Evolutionary conservation across 2,329 filamentous ascomycete genomes (phyloP).

Genomic region (Penicillium griseofulvum): DNA sequence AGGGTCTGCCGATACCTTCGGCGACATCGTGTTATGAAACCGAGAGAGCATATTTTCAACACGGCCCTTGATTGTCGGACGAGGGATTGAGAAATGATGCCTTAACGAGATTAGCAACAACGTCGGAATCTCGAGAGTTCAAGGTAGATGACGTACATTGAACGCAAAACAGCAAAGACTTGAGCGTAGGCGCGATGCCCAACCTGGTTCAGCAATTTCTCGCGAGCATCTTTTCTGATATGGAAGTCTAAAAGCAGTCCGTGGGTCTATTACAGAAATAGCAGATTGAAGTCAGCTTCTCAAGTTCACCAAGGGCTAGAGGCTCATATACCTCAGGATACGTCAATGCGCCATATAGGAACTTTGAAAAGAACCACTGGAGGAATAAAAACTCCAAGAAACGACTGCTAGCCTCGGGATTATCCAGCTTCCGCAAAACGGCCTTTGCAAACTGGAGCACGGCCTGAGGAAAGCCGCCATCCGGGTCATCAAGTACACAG

Average conservation of each 20-base stretch:
- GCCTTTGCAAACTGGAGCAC: conserved; percentile 81
- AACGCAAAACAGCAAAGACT: conserved; percentile 70
- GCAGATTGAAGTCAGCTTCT: conserved; percentile 32
- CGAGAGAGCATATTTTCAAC: conserved; percentile 40
- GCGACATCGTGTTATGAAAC: conserved; percentile 18
- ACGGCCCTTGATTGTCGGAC: conserved; percentile 34
- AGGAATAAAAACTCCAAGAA: conserved; percentile 82
- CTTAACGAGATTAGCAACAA: conserved; percentile 20
- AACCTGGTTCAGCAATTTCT: conserved; percentile 70
- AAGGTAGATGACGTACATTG: conserved; percentile 56
- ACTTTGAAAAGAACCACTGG: conserved; percentile 89
- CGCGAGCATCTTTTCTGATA: conserved; percentile 84
- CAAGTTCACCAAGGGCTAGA: background rate
- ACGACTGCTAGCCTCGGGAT: conserved; percentile 67
- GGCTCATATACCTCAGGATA: conserved; percentile 73
- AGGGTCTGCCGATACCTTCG: conserved; percentile 2
- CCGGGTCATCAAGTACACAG: conserved; percentile 79
- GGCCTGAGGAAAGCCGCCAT: conserved; percentile 82
- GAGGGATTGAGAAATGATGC: conserved; percentile 37
- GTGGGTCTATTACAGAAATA: conserved; percentile 46
- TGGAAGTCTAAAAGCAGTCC: conserved; percentile 80
- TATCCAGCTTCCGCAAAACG: conserved; percentile 71
- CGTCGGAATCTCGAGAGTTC: conserved; percentile 25
- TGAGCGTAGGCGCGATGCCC: conserved; percentile 75
- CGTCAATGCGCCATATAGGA: conserved; percentile 77